A percentile compares a stretch with the other conserved stretches of the same genome.
phyloP scores from a whole-genome alignment of 2,329 filamentous ascomycete species.

The Catunica adiposa region DNA sequence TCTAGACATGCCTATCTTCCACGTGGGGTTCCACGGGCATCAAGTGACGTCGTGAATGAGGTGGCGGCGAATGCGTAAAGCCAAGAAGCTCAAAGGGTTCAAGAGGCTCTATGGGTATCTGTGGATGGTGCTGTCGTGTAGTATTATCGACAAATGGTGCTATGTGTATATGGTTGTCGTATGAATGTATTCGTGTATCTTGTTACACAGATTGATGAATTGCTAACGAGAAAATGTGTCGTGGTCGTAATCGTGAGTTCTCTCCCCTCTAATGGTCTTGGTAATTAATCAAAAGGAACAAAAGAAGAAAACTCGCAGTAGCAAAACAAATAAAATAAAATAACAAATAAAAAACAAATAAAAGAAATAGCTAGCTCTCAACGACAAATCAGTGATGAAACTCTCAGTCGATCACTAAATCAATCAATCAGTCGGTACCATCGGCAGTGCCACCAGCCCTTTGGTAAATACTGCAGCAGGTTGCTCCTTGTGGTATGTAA shows the following conservation, averaged over 20 bases:
- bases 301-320: neutral
- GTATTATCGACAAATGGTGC: too few relatives aligned
- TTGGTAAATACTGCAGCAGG: too few relatives aligned
- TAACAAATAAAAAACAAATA: constrained; percentile 1
- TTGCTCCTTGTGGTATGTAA: too few relatives aligned
- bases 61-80: neutral
- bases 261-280: neutral
- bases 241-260: neutral
- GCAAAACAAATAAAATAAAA: neutral
- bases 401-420: constrained; percentile 2
- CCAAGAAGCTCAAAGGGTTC: too few relatives aligned
- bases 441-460: too few relatives aligned
- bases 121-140: too few relatives aligned
- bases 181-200: too few relatives aligned
- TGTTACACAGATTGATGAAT: too few relatives aligned
- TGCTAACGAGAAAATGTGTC: neutral
- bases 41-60: neutral
- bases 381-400: too few relatives aligned
- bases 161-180: too few relatives aligned
- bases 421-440: neutral
- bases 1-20: constrained; percentile 41
- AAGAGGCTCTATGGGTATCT: too few relatives aligned
- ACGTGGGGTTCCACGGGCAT: neutral
- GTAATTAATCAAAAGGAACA: neutral
- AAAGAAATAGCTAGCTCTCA: neutral